Percentiles rank a stretch among this genome's conserved stretches.
Conservation (phyloP, 2,329 filamentous ascomycete genomes). For the Didymella sp. region DNA sequence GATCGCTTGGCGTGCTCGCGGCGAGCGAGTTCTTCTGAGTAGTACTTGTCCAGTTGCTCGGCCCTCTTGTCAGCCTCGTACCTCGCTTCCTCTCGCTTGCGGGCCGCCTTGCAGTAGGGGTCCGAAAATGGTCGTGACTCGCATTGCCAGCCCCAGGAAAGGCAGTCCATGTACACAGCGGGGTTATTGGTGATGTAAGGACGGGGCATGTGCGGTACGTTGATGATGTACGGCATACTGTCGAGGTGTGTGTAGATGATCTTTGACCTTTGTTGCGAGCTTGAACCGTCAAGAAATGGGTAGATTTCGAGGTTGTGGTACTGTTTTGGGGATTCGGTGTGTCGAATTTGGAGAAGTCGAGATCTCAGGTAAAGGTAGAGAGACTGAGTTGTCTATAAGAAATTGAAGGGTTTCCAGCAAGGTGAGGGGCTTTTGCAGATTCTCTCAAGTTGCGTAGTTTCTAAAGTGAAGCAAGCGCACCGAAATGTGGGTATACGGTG, state of each 20-base stretch:
- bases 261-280: background rate
- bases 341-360: background rate
- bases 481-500: constrained; percentile 18
- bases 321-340: background rate
- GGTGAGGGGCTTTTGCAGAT: constrained; percentile 12
- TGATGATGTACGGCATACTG: constrained; percentile 34
- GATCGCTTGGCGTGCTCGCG: constrained; percentile 12
- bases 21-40: constrained; percentile 11
- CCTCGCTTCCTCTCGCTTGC: constrained; percentile 22
- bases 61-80: constrained; percentile 22
- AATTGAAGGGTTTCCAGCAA: background rate
- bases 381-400: background rate
- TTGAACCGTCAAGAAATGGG: no score
- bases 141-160: constrained; percentile 24
- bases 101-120: constrained; percentile 23
- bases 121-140: constrained; percentile 29
- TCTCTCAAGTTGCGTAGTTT: constrained; percentile 9
- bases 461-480: constrained; percentile 16
- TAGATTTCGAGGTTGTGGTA: background rate
- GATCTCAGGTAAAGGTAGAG: background rate
- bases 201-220: constrained; percentile 21
- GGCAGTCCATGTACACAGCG: constrained; percentile 30
- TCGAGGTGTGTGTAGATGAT: background rate
- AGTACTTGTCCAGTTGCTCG: constrained; percentile 25
- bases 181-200: constrained; percentile 32